Percentiles rank a stretch among this genome's conserved stretches.
Evolutionary conservation across 371 early-diverging fungal genomes (phyloP).

Genomic region (Vairimorpha necatrix): DNA sequence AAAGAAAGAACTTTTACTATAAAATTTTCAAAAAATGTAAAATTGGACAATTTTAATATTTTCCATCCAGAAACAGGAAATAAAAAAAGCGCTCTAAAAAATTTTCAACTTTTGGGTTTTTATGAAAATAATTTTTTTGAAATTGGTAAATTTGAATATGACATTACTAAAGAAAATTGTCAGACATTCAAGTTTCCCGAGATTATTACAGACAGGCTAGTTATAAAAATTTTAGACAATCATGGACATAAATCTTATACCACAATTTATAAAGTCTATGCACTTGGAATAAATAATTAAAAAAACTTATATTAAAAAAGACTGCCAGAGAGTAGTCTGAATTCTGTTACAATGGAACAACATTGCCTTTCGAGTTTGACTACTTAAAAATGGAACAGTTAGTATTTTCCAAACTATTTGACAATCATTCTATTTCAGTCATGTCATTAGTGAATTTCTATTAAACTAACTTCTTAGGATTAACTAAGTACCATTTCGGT

Average conservation of each 20-base stretch:
- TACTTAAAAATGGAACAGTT: conserved; percentile 1
- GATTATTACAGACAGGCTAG: conserved; percentile 24
- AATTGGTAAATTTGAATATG: conserved; percentile 52
- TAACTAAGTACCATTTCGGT: conserved; percentile 14
- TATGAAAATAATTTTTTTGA: conserved; percentile 13
- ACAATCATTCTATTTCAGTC: conserved; percentile 13
- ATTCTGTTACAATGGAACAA: conserved; percentile 12
- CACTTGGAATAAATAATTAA: conserved; percentile 38
- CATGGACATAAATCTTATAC: conserved; percentile 53
- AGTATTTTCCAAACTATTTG: background rate
- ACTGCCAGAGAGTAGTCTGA: conserved; percentile 17
- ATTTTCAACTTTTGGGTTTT: conserved; percentile 40
- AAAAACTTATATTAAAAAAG: conserved; percentile 6
- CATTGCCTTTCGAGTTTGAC: conserved; percentile 16
- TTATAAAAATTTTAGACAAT: conserved; percentile 46
- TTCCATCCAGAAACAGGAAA: conserved; percentile 52
- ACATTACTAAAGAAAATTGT: conserved; percentile 35
- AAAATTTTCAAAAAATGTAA: conserved; percentile 40
- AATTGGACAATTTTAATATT: conserved; percentile 49
- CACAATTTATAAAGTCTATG: conserved; percentile 57
- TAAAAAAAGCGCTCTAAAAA: conserved; percentile 43
- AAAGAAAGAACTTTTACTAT: conserved; percentile 33
- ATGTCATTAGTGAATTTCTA: conserved; percentile 9
- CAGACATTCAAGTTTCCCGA: conserved; percentile 44
- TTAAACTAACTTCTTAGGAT: conserved; percentile 5